Percentiles rank a stretch among this genome's conserved stretches.
Evolutionary conservation across 2,329 filamentous ascomycete genomes (phyloP).

Genomic region (Colletotrichum godetiae): DNA sequence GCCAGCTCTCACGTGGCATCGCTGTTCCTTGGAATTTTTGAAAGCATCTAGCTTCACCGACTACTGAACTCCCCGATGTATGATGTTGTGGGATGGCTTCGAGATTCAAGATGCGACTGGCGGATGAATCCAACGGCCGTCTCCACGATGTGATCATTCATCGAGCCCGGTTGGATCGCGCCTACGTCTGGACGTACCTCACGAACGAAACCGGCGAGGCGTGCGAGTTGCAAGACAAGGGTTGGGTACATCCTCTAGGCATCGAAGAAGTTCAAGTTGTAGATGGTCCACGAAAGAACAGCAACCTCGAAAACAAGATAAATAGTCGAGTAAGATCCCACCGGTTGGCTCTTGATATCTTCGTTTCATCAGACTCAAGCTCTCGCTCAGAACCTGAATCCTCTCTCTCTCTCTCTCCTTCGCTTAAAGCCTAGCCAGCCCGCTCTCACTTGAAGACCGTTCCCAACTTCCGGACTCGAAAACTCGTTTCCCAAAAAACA

Average conservation of each 20-base stretch:
- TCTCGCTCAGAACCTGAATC: constrained; percentile 11
- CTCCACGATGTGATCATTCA: not conserved
- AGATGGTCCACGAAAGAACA: not conserved
- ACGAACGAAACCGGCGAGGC: not conserved
- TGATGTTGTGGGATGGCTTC: constrained; percentile 1
- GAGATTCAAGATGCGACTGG: constrained; percentile 23
- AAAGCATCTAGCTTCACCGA: not conserved
- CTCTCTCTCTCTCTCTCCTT: constrained; percentile 13
- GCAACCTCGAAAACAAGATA: constrained; percentile 1
- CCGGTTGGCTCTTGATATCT: not conserved
- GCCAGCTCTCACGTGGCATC: constrained; percentile 21
- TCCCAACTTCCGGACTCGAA: not conserved
- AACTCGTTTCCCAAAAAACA: not conserved
- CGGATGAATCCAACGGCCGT: constrained; percentile 7
- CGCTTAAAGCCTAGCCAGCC: constrained; percentile 15
- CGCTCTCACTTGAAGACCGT: not conserved
- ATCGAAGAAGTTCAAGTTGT: not conserved
- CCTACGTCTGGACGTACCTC: constrained; percentile 1
- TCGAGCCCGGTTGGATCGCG: not conserved
- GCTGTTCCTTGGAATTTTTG: not conserved
- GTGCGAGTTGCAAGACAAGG: not conserved
- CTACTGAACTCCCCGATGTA: not conserved
- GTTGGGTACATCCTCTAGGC: not conserved
- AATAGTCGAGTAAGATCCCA: constrained; percentile 3
- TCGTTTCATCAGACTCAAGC: constrained; percentile 18